Evolutionary conservation across 805 yeast species (phyloP), one percentile per base, ranked within the genome.

Genomic region (Candida ascalaphidarum): DNA sequence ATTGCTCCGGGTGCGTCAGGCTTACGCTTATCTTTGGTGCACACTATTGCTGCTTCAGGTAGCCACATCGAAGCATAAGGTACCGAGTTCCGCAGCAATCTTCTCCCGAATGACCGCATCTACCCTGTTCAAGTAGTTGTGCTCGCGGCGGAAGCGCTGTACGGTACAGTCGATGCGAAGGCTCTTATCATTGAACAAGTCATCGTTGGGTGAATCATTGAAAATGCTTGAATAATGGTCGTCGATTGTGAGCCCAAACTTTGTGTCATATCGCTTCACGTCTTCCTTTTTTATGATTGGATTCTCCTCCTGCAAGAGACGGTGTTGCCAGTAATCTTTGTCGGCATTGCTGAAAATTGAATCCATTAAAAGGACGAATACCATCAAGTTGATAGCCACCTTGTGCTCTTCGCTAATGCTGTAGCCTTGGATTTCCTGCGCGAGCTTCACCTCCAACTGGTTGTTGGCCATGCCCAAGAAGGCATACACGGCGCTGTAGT

Each of bases 151-250:
- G n/a, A n/a, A n/a, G n/a, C n/a, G n/a, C n/a, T n/a, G n/a, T n/a
- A n/a, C n/a, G n/a, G n/a, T n/a, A n/a, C n/a, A n/a, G n/a, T n/a
- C n/a, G n/a, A n/a, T n/a, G n/a, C n/a, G n/a, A n/a, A n/a, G n/a
- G n/a, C 11, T 31, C 35, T 9, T 13, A 17, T 39, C 43, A 26
- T 24, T 29, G 22, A 35, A 37, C 14, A 45, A 26, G 19, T 35
- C 49, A 21, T 44, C 48, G 15, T 37, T 14, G 11, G 18, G 31
- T 5, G 25, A 16, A 26, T 41, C 43, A 23, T 43, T 43, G 27
- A 55, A 48, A 15, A 50, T 49, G 30, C 49, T 49, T 5, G 54
- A 46, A 27, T 43, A 55, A 31, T 55, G 58, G 16, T 25, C 31
- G 22, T 51, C 57, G 32, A 51, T 40, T 9, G 41, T 25, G 10